Conservation (phyloP, 140 eudicot species). For the Stevia rebaudiana region DNA sequence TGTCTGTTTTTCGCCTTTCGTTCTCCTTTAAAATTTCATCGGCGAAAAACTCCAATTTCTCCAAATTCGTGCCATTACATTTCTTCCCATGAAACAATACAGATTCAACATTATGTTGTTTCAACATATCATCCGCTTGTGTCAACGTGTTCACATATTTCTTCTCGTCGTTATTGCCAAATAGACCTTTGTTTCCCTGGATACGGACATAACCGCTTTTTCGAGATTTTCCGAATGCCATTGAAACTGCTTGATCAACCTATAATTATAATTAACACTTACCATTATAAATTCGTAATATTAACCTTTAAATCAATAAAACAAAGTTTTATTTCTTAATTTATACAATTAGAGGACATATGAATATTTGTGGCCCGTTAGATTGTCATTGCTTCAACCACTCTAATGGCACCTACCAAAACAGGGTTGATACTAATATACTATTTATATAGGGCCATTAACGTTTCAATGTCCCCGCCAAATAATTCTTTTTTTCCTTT, state of each 20-base stretch:
- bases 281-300: too few relatives aligned
- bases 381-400: constrained; percentile 10
- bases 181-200: constrained; percentile 31
- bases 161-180: not conserved
- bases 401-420: constrained; percentile 22
- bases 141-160: constrained; percentile 4
- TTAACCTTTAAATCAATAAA: too few relatives aligned
- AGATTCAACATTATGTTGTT: constrained; percentile 44
- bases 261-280: not conserved
- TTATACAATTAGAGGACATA: too few relatives aligned
- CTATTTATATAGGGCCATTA: constrained; percentile 5
- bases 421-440: constrained; percentile 22
- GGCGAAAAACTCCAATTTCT: constrained; percentile 33
- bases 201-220: constrained; percentile 36
- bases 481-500: constrained; percentile 7
- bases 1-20: constrained; percentile 33
- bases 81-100: constrained; percentile 42
- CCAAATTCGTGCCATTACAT: constrained; percentile 31
- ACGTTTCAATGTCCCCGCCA: constrained; percentile 13
- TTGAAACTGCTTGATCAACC: constrained; percentile 58
- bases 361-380: constrained; percentile 1
- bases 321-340: not conserved
- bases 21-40: constrained; percentile 38
- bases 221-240: constrained; percentile 45
- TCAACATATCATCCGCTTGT: constrained; percentile 37